Percentiles rank a stretch among this genome's conserved stretches.
phyloP scores from a whole-genome alignment of 2,329 filamentous ascomycete genomes.

The Clonostachys byssicola region DNA sequence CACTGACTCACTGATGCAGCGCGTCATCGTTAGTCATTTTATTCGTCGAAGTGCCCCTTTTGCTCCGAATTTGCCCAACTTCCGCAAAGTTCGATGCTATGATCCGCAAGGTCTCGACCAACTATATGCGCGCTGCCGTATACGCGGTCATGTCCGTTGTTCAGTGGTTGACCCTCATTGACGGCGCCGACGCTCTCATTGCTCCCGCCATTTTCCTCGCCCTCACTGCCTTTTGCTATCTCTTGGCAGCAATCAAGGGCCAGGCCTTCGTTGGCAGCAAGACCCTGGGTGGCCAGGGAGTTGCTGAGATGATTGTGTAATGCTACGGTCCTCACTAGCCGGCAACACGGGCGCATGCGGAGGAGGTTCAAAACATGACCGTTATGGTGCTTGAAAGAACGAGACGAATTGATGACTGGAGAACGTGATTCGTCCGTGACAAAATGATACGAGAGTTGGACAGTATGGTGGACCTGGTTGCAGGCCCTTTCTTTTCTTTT shows the following conservation, averaged over 20 bases:
- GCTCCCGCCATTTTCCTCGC: slow-evolving; percentile 80
- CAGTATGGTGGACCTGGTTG: too few species aligned
- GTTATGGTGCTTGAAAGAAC: too few species aligned
- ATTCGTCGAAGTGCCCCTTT: slow-evolving; percentile 87
- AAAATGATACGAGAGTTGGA: too few species aligned
- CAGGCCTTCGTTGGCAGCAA: slow-evolving; percentile 91
- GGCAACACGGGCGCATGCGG: too few species aligned
- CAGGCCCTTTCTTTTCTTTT: too few species aligned
- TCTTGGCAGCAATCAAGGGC: slow-evolving; percentile 72
- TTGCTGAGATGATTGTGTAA: slow-evolving; percentile 97
- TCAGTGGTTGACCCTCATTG: slow-evolving; percentile 78
- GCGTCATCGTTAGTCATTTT: slow-evolving; percentile 69
- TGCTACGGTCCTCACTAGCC: too few species aligned
- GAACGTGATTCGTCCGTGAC: too few species aligned
- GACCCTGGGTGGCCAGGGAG: slow-evolving; percentile 87
- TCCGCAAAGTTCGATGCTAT: slow-evolving; percentile 82
- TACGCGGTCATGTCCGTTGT: slow-evolving; percentile 77
- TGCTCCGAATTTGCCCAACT: slow-evolving; percentile 96
- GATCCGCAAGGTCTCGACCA: slow-evolving; percentile 90
- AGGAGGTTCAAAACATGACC: too few species aligned
- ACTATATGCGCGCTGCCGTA: slow-evolving; percentile 91
- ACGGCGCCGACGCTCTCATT: slow-evolving; percentile 67
- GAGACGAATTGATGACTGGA: too few species aligned
- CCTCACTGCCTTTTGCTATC: slow-evolving; percentile 76
- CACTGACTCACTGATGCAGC: slow-evolving; percentile 31